Evolutionary conservation across 2,329 filamentous ascomycete genomes (phyloP).

Genomic region (Lachnellula hyalina): DNA sequence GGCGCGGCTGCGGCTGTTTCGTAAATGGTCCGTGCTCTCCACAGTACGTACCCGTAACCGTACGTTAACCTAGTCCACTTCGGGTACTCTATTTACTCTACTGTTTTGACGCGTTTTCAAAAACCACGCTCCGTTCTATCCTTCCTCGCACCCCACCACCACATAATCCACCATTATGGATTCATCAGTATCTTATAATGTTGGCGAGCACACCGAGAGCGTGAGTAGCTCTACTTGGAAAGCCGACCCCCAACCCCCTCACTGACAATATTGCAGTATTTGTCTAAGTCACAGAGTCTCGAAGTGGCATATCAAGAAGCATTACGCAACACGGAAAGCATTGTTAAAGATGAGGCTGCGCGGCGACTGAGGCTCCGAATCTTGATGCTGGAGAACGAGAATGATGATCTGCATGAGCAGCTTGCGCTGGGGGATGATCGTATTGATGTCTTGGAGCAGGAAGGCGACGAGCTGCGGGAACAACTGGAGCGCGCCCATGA

Average conservation of each 20-base stretch:
- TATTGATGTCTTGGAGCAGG: constrained; percentile 48
- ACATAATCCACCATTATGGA: constrained; percentile 21
- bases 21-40: not conserved
- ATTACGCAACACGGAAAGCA: constrained; percentile 57
- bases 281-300: constrained; percentile 38
- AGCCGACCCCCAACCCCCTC: constrained; percentile 2
- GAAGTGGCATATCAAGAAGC: constrained; percentile 67
- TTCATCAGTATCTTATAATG: constrained; percentile 24
- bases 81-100: constrained; percentile 3
- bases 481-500: constrained; percentile 45
- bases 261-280: constrained; percentile 18
- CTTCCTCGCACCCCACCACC: not conserved
- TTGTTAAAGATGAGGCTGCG: constrained; percentile 69
- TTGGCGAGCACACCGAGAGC: constrained; percentile 24
- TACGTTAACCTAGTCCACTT: not conserved
- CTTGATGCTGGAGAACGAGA: constrained; percentile 70
- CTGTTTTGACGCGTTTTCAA: not conserved
- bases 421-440: constrained; percentile 55
- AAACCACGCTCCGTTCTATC: not conserved
- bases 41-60: not conserved
- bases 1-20: not conserved
- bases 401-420: constrained; percentile 60
- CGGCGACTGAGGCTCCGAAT: constrained; percentile 65
- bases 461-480: constrained; percentile 42
- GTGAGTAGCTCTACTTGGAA: constrained; percentile 12